Evolutionary conservation across 768 basidiomycete species (phyloP), one percentile per base, ranked within the genome.

Genomic region (Pulveroboletus sp.): DNA sequence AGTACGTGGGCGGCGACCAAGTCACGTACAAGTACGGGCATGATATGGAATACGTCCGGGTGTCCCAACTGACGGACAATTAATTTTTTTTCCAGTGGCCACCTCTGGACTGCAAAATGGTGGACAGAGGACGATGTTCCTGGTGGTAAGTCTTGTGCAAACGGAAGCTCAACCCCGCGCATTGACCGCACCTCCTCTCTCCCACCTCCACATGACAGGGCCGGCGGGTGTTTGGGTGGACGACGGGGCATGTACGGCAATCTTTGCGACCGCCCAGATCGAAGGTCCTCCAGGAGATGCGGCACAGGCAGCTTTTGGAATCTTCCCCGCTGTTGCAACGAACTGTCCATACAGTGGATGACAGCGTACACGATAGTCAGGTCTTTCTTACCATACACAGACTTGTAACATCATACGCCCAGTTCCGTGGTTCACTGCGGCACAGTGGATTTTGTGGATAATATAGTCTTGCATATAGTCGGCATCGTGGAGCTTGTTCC

Each of bases 21-120:
- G 77, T 75, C 26, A 69, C 67, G 18, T 79, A 73, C 56, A 62
- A 63, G 77, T 76, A 54, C 42, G 73, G 49, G 10, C 32, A 28
- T 11, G 7, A 9, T 12, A 5, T 24, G 24, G n/a, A 8, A 15
- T 17, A 3, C 2, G 0, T n/a, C 8, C 17, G 3, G 30, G 33
- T 18, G 1, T 24, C 4, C 36, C 35, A 30, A 32, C 31, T 33
- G 17, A 58, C 43, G 27, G 8, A 3, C 27, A 6, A 28, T 6
- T n/a, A n/a, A n/a, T 28, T 28, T 14, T 0, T 10, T 15, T 32
- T 47, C 45, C 42, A 78, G 78, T 46, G 75, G 76, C 10, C 62
- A 77, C 51, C 64, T 78, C 10, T 81, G 78, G 78, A 72, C 67
- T 1, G 77, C 78, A 5, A 59, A 70, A 46, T 76, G 72, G 71